A percentile compares a stretch with the other conserved stretches of the same genome.
phyloP scores from a whole-genome alignment of 768 basidiomycete genomes.

The Tylopilus sp. region DNA sequence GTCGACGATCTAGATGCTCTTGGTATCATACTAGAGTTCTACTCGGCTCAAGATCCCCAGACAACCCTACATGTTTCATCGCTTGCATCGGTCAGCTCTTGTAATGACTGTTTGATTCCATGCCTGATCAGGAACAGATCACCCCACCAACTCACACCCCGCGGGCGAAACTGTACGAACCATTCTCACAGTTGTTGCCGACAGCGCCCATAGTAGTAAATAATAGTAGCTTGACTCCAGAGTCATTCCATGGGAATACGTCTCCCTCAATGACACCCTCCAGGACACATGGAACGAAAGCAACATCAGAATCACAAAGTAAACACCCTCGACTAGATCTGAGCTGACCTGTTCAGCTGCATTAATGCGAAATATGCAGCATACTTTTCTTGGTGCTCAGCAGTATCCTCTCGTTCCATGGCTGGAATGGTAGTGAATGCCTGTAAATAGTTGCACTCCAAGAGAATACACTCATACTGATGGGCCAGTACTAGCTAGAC shows the following conservation, averaged over 20 bases:
- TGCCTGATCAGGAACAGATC: slow-evolving; percentile 37
- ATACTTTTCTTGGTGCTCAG: neutral
- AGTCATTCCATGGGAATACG: slow-evolving; percentile 56
- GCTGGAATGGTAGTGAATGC: neutral
- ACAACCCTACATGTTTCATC: slow-evolving; percentile 48
- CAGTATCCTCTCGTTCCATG: neutral
- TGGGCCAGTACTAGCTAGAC: neutral
- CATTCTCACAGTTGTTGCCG: slow-evolving; percentile 34
- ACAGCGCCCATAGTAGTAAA: slow-evolving; percentile 25
- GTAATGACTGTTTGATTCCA: neutral
- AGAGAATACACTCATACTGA: neutral
- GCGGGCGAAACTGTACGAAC: slow-evolving; percentile 39
- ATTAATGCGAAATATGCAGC: neutral
- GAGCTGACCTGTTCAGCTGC: slow-evolving; percentile 18
- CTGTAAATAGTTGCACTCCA: slow-evolving; percentile 4
- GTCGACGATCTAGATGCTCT: slow-evolving; percentile 48
- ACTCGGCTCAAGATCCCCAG: slow-evolving; percentile 56
- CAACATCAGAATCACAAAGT: slow-evolving; percentile 12
- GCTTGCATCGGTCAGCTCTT: slow-evolving; percentile 48
- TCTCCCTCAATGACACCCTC: slow-evolving; percentile 41
- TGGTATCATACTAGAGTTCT: slow-evolving; percentile 69
- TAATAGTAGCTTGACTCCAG: slow-evolving; percentile 48
- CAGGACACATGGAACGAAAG: slow-evolving; percentile 14
- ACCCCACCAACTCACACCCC: slow-evolving; percentile 42
- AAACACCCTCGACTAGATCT: slow-evolving; percentile 25